Base-by-base conservation (phyloP, 371 early-diverging fungal species). In the Mucor circinelloides region DNA sequence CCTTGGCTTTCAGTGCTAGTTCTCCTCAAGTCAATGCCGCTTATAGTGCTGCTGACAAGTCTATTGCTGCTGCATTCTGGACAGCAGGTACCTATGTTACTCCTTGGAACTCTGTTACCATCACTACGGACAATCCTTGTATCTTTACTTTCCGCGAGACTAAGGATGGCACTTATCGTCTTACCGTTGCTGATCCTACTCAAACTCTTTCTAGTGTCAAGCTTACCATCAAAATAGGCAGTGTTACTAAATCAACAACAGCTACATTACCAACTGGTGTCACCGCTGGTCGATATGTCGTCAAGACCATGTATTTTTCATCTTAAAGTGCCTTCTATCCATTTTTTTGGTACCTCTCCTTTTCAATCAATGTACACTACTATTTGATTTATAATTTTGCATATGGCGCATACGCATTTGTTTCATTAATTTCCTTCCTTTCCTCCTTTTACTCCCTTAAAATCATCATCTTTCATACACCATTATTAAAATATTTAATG, bases 11-110 rank as follows among this genome's bases (percentile, higher is more conserved):
- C 25, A 54, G 40, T 12, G 46, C 63, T 2, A 57, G 42, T 12
- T 54, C 50, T 32, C 75, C 75, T 21, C 72, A 72, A 23, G 63
- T 69, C 8, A 67, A 66, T 52, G 67, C 75, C 3, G 72, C 67
- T 8, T 61, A 58, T 15, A 67, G 77, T 40, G 27, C 63, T 10
- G 58, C 63, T 8, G 69, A 73, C 21, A 54, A 63, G 6, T 56
- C 63, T 0, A 67, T 71, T 42, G 66, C 66, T 13, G 27, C 66
- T 30, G 75, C 75, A n/a, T 77, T 77, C 31, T 77, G 77, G 75
- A 59, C 72, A 6, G 44, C 69, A 12, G 75, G 72, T 21, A 60
- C 52, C 1, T 72, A 67, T 25, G 32, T 23, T n/a, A 32, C 67
- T 0, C 72, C 75, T 30, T 71, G 72, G 68, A 64, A 58, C 13